Evolutionary conservation across 108 stramenopile genomes (phyloP), one percentile per base, ranked within the genome.

Genomic region (Craspedostauros australis): DNA sequence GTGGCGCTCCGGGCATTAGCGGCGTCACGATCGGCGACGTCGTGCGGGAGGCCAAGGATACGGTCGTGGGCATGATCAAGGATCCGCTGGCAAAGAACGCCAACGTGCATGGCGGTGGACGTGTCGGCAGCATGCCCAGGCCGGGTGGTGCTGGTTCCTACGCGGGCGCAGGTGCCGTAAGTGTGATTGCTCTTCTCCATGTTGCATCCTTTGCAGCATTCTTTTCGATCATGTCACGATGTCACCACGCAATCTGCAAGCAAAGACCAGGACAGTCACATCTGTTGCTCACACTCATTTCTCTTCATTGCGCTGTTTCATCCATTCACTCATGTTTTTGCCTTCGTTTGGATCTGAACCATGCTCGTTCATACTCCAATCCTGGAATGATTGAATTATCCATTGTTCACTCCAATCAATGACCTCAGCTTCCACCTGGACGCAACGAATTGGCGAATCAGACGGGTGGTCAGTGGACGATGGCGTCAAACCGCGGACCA

Each of bases 391-490:
- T 33, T 11, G 9, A 8, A 28, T 24, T 26, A 21, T 55, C 52
- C 19, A 28, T 31, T 25, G 26, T 16, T 40, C 20, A 9, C 39
- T 50, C 19, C 14, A 38, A 44, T 46, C 41, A 57, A 68, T 88
- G 69, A 57, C 32, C 57, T 28, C 64, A 63, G 31, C 61, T 54
- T 25, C 90, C 83, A 3, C 88, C 90, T 0, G 90, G 90, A 43
- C 70, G 84, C 45, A 59, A 59, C 32, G 75, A 88, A 29, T 51
- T 92, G 15, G 62, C 82, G 30, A 58, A 70, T 22, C 72, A 78
- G 57, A 92, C 90, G 11, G 72, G 68, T 52, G 86, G 86, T 51
- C 82, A 92, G 55, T 92, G 90, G 90, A 88, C 90, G 32, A 92
- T 87, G 85, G 86, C 87, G 1, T 81, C 79, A 46, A 93, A 93